phyloP scores from a whole-genome alignment of 2,329 filamentous ascomycete genomes.

The Arthrobotrys entomopaga region DNA sequence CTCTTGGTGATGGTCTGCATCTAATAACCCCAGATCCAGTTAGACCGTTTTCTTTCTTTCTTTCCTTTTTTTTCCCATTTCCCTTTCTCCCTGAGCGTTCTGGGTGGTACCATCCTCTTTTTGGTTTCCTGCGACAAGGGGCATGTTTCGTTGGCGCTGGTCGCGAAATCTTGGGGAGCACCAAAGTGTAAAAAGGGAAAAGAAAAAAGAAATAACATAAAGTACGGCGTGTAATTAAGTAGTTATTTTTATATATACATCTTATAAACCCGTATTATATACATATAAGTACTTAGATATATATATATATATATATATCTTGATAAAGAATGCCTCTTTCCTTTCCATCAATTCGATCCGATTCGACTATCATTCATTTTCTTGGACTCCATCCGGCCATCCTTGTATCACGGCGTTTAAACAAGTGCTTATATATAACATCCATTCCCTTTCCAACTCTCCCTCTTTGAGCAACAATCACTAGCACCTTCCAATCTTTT shows the following conservation, averaged over 20 bases:
- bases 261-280: background rate
- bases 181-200: background rate
- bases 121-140: slow-evolving; percentile 47
- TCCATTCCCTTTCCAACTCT: too few relatives aligned
- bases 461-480: background rate
- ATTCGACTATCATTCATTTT: slow-evolving; percentile 9
- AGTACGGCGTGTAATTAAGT: background rate
- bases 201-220: too few relatives aligned
- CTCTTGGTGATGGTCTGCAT: slow-evolving; percentile 30
- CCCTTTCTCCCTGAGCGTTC: slow-evolving; percentile 19
- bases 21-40: slow-evolving; percentile 44
- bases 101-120: slow-evolving; percentile 20
- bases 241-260: slow-evolving; percentile 12
- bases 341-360: slow-evolving; percentile 15
- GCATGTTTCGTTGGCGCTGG: slow-evolving; percentile 54
- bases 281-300: background rate
- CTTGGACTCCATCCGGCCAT: background rate
- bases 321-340: slow-evolving; percentile 9
- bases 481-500: background rate
- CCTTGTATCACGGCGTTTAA: too few relatives aligned
- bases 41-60: slow-evolving; percentile 42
- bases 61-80: slow-evolving; percentile 49
- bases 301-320: slow-evolving; percentile 13
- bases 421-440: too few relatives aligned
- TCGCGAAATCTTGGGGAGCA: slow-evolving; percentile 33